Conservation (phyloP, 1,284 basidiomycete species). For the Malassezia brasiliensis region DNA sequence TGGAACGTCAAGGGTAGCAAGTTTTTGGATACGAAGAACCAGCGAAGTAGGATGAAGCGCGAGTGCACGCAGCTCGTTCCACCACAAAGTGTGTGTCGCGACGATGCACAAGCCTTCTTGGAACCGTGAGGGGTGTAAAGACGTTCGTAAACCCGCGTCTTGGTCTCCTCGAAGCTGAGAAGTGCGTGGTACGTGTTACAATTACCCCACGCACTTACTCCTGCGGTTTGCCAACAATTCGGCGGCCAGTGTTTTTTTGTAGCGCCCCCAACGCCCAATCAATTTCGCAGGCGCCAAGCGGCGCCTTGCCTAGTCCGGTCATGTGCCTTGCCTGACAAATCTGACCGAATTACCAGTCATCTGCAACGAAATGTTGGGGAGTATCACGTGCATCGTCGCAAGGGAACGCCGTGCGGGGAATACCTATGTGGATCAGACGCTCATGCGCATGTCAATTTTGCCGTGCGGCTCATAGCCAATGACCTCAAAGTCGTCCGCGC, state of each 20-base stretch:
- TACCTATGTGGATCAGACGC: conserved; percentile 56
- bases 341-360: background rate
- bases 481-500: conserved; percentile 69
- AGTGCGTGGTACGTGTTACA: background rate
- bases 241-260: background rate
- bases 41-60: too few species aligned
- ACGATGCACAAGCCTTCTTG: too few species aligned
- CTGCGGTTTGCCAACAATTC: background rate
- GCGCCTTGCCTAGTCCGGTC: background rate
- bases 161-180: too few species aligned
- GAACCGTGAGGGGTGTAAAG: too few species aligned
- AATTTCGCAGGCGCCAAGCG: background rate
- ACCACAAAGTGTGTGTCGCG: too few species aligned
- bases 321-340: background rate
- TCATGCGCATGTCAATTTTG: conserved; percentile 94
- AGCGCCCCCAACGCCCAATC: background rate
- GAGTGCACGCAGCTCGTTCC: too few species aligned
- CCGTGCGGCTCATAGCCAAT: conserved; percentile 77
- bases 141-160: too few species aligned
- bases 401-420: background rate
- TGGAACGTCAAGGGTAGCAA: background rate
- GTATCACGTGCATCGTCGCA: background rate
- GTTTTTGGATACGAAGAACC: too few species aligned
- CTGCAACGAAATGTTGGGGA: background rate
- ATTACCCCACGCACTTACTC: conserved; percentile 7